Evolutionary conservation across 345 rosid genomes (phyloP), one percentile per base, ranked within the genome.

Genomic region (Gynandropsis gynandra): DNA sequence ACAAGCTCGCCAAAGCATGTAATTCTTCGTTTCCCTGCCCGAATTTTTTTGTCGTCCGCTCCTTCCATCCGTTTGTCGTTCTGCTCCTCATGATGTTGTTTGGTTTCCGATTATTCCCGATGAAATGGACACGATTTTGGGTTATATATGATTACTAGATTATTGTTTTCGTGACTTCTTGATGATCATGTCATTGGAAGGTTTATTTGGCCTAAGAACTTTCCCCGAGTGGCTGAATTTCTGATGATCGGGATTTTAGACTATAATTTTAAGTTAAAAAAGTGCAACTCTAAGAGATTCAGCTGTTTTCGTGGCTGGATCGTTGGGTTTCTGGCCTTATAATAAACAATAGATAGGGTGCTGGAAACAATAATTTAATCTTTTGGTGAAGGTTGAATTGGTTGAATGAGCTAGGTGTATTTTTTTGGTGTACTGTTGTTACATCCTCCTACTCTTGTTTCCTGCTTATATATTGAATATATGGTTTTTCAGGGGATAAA

Each of bases 401-500:
- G 5, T 24, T 50, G 57, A 50, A 14, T 29, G 13, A 29, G 19
- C 47, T 54, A 10, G 29, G 31, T 43, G 31, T 4, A 31, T 62
- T 32, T 53, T 18, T 36, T 42, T 4, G 2, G 21, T 24, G 29
- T 40, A 37, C 7, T 2, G 7, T 37, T 47, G n/a, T 19, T 59
- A 1, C 11, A 34, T 41, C 7, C 16, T 42, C 4, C 8, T 9
- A 11, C 8, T 24, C 20, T 36, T 41, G 36, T 33, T 7, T 61
- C 13, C 9, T 39, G 34, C 53, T 33, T 14, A 59, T 62, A 8
- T 32, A 4, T 66, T 59, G 8, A n/a, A 8, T 41, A 15, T 40
- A 41, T 60, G 69, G 54, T 61, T 35, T 19, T 70, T 63, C 75
- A 87, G 89, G 96, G 96, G 96, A 87, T 63, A 79, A 59, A 56